A percentile compares a stretch with the other conserved stretches of the same genome.
Evolutionary conservation across 257 asterid species (phyloP).

Genomic region (Przewalskia tangutica): DNA sequence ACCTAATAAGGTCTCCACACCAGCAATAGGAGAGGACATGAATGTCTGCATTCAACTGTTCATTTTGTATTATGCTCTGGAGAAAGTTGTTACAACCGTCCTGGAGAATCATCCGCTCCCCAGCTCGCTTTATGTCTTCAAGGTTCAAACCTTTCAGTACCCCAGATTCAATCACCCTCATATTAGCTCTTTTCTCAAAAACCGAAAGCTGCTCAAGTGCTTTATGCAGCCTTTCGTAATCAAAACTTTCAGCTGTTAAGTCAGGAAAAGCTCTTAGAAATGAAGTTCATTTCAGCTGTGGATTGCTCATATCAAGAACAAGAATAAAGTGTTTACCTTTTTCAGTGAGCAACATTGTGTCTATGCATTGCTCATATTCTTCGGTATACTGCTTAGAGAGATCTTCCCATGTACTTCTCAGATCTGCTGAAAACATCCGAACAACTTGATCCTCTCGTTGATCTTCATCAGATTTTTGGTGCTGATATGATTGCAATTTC

Average conservation of each 20-base stretch:
- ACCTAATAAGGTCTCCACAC: conserved; percentile 91
- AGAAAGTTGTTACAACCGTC: conserved; percentile 70
- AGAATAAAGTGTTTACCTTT: conserved; percentile 31
- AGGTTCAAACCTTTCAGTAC: conserved; percentile 79
- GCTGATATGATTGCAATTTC: conserved; percentile 59
- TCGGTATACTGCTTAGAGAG: conserved; percentile 70
- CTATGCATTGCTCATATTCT: conserved; percentile 76
- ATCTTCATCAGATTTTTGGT: conserved; percentile 43
- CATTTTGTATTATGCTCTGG: conserved; percentile 27
- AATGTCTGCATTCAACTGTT: conserved; percentile 47
- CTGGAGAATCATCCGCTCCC: conserved; percentile 63
- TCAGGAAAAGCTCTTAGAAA: neutral
- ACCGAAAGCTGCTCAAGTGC: conserved; percentile 60
- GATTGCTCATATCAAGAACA: neutral
- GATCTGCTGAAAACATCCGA: conserved; percentile 56
- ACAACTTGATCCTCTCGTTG: conserved; percentile 9
- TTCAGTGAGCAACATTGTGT: conserved; percentile 38
- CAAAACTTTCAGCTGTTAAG: conserved; percentile 48
- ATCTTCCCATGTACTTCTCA: conserved; percentile 60
- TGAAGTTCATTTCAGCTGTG: neutral
- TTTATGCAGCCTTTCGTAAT: conserved; percentile 44
- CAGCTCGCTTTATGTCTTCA: conserved; percentile 82
- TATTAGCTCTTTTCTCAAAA: conserved; percentile 77
- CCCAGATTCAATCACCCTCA: conserved; percentile 67
- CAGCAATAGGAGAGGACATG: conserved; percentile 81